phyloP scores from a whole-genome alignment of 768 basidiomycete genomes.

The Amanita fuliginea region DNA sequence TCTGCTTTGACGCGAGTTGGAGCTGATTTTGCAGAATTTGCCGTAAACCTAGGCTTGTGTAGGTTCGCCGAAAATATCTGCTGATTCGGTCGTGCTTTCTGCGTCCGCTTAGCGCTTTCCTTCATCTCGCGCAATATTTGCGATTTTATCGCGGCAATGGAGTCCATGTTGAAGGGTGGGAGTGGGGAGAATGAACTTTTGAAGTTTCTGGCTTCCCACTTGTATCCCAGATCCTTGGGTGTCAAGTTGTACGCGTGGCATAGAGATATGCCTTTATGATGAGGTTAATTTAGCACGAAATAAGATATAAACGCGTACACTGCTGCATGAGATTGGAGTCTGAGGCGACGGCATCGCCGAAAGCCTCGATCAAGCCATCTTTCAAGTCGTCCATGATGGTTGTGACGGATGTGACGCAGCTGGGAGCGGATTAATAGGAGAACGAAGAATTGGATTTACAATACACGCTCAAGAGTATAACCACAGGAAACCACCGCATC shows the following conservation, averaged over 20 bases:
- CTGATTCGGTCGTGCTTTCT: slow-evolving; percentile 16
- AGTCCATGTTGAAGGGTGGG: slow-evolving; percentile 35
- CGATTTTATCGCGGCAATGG: slow-evolving; percentile 33
- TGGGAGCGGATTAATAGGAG: too few species aligned
- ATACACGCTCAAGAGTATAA: too few species aligned
- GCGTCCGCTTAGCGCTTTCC: slow-evolving; percentile 21
- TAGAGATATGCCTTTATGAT: slow-evolving; percentile 44
- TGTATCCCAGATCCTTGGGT: slow-evolving; percentile 47
- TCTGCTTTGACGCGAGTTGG: not conserved
- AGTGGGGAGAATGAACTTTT: slow-evolving; percentile 23
- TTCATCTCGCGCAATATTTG: slow-evolving; percentile 35
- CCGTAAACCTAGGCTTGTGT: slow-evolving; percentile 24
- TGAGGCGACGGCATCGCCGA: slow-evolving; percentile 15
- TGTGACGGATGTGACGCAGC: too few species aligned
- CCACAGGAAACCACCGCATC: not conserved
- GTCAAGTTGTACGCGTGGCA: slow-evolving; percentile 51
- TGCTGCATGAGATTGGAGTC: slow-evolving; percentile 39
- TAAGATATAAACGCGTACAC: slow-evolving; percentile 25
- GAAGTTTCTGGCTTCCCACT: slow-evolving; percentile 54
- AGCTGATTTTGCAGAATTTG: slow-evolving; percentile 6
- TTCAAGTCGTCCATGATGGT: slow-evolving; percentile 4
- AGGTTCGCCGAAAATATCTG: slow-evolving; percentile 17
- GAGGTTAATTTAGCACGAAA: not conserved
- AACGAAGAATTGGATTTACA: too few species aligned
- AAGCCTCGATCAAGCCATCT: slow-evolving; percentile 17